Base-by-base conservation (phyloP, 2,329 filamentous ascomycete species). In the Fragosphaeria purpurea region DNA sequence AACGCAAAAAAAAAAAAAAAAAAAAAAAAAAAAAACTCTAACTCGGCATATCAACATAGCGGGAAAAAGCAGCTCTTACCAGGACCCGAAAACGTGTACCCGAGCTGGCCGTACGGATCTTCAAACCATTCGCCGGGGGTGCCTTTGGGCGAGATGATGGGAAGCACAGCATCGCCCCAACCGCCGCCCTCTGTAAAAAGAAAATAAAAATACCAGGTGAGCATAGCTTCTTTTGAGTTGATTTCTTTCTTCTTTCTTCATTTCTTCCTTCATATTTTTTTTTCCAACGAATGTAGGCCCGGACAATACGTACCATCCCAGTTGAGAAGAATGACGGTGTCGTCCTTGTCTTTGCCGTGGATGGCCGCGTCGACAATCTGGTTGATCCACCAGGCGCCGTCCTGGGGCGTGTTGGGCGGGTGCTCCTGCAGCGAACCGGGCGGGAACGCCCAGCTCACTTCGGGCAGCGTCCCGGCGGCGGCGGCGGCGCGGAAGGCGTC, bases 331-430 rank as follows among this genome's bases (percentile, higher is more conserved):
- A 79, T 59, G 4, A 70, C 66, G 2, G 72, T 77, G 11, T 68
- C 69, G 31, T 69, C 66, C 58, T 76, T 78, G 44, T 66, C 65
- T 4, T 69, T 67, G 38, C 74, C 74, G 50, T 66, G 65, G 10
- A 67, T 71, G 4, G 77, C 69, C 7, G 73, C 69, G 51, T 76
- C 65, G 13, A 77, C 70, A 6, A 79, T 64, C 57, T 74, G 65
- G 60, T 75, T 72, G 59, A 78, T 73, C 39, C 77, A 64, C 75
- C 75, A 79, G 3, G 67, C 73, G 11, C 75, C 76, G 55, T 79
- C 75, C 55, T 68, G 70, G 4, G 75, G 75, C 53, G 69, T 66
- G 55, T 74, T 73, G 1, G 75, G 74, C 3, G 75, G 68, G 57
- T 79, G 74, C 58, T 79, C 75, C 13, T 73, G 74, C n/a, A 77